Conservation (phyloP, 768 basidiomycete genomes). For the Termitomyces sp. region DNA sequence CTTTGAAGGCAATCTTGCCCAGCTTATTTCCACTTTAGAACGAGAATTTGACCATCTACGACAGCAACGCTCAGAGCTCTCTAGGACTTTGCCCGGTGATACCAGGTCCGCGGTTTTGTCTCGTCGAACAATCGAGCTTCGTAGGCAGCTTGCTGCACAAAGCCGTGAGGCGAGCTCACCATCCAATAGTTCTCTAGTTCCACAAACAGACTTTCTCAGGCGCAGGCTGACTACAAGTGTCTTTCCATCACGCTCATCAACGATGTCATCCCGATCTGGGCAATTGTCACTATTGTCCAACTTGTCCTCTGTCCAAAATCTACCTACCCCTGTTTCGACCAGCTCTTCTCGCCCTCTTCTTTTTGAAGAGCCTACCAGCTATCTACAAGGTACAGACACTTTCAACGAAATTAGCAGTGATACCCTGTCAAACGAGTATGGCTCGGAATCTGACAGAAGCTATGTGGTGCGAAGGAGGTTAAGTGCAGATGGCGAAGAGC, state of each 20-base stretch:
- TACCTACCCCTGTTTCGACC: conserved; percentile 31
- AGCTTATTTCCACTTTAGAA: conserved; percentile 17
- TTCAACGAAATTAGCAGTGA: conserved; percentile 3
- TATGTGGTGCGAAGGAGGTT: conserved; percentile 33
- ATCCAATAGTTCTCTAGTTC: neutral
- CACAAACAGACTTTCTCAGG: conserved; percentile 18
- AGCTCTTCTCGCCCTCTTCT: conserved; percentile 28
- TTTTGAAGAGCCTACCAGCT: conserved; percentile 38
- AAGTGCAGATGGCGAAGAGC: conserved; percentile 34
- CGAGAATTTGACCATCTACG: conserved; percentile 22
- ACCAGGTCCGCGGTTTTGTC: neutral
- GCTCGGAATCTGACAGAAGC: conserved; percentile 20
- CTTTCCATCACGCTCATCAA: conserved; percentile 17
- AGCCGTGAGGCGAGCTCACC: neutral
- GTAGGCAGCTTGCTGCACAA: neutral
- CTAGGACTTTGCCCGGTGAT: conserved; percentile 3
- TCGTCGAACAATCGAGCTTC: neutral
- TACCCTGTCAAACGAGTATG: conserved; percentile 3
- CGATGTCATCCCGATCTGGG: conserved; percentile 23
- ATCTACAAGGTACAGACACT: conserved; percentile 17
- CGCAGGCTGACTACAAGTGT: conserved; percentile 13
- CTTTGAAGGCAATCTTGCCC: conserved; percentile 7
- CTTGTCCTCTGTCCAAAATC: conserved; percentile 35
- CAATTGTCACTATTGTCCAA: conserved; percentile 38
- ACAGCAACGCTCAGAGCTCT: conserved; percentile 18